Evolutionary conservation across 2,329 filamentous ascomycete species (phyloP), one percentile per base, ranked within the genome.

Genomic region (Diaporthe australafricana): DNA sequence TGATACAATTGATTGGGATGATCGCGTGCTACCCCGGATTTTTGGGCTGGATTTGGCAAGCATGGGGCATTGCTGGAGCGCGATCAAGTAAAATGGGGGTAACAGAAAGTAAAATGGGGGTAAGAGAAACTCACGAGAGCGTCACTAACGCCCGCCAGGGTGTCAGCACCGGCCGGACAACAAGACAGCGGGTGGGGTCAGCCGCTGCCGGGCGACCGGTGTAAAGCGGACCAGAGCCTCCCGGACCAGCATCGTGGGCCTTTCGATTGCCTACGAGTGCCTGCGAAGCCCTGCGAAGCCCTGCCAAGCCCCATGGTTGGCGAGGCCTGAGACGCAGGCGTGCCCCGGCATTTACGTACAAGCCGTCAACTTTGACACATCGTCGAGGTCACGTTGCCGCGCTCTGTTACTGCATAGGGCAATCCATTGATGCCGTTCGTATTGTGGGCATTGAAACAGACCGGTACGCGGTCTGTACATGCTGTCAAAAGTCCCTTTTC

Each of bases 11-110:
- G 50, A 53, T 55, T 66, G 42, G 30, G 32, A 25, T 38, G 35
- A 60, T 60, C 40, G 65, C 63, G 63, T 65, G 62, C 66, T 73
- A 66, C 69, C 69, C 72, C 72, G 50, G 72, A 57, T 73, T 71
- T 45, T n/a, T 55, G 68, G 45, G 48, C 32, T 47, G 52, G 38
- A 53, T 27, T n/a, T 45, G 63, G 63, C 69, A 60, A 30, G 47
- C 45, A 48, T 45, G 25, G 22, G 50, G n/a, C 22, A 20, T 20
- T 47, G 68, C 8, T n/a, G 63, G 50, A 17, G 42, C 45, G 40
- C 50, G 50, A 73, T 73, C 50, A 73, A 62, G 72, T 73, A 73
- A 73, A 67, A 73, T 73, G 72, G 72, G 72, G 72, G 72, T 73
- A 73, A 73, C 25, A 70, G 27, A 47, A 72, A 53, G 72, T 68